Conservation (phyloP, 352 stramenopile species). For the Globisporangium viniferum region DNA sequence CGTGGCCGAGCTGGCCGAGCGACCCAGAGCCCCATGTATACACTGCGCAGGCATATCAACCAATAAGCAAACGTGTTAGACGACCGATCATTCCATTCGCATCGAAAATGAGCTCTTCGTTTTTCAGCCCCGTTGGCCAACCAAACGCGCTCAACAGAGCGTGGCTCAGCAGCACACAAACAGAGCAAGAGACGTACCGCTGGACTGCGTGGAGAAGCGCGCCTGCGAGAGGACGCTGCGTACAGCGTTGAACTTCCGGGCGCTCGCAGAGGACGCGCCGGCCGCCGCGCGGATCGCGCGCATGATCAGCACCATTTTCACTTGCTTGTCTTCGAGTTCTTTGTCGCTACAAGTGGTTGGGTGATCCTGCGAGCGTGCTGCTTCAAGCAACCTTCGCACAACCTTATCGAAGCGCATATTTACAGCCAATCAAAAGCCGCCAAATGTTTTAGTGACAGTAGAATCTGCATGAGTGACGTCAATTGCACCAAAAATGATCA, state of each 20-base stretch:
- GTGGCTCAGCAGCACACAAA: neutral
- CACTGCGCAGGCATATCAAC: constrained; percentile 27
- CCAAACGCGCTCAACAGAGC: neutral
- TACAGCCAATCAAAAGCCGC: neutral
- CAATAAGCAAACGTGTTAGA: neutral
- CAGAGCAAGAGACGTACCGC: constrained; percentile 32
- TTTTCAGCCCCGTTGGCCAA: neutral
- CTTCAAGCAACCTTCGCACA: constrained; percentile 28
- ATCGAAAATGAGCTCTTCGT: constrained; percentile 7
- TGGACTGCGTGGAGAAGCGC: constrained; percentile 59
- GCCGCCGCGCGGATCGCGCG: constrained; percentile 34
- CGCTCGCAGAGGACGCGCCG: constrained; percentile 12
- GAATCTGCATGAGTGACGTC: neutral
- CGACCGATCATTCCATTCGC: neutral
- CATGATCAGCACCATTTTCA: constrained; percentile 52
- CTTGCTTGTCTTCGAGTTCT: neutral
- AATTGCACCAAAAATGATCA: constrained; percentile 23
- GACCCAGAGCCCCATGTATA: constrained; percentile 86
- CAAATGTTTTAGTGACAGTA: neutral
- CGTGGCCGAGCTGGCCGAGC: constrained; percentile 81
- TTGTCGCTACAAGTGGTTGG: neutral
- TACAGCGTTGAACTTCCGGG: constrained; percentile 16
- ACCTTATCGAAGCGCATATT: constrained; percentile 12
- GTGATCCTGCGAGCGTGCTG: neutral
- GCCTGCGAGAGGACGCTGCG: constrained; percentile 22